Conservation (phyloP, 148 eudicot genomes). For the Silene latifolia region DNA sequence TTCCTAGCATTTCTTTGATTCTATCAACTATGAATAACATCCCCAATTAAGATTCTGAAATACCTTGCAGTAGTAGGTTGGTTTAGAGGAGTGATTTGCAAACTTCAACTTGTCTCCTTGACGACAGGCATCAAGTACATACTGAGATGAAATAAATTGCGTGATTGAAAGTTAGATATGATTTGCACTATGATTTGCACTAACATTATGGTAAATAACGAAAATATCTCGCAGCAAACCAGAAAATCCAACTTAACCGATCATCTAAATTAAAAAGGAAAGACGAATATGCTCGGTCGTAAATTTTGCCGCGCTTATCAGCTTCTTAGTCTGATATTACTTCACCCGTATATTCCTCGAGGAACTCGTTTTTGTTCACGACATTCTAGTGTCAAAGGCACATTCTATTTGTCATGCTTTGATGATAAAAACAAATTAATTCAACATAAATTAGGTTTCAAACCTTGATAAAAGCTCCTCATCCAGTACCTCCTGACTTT, state of each 20-base stretch:
- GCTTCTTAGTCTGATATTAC: conserved; percentile 85
- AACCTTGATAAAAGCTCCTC: conserved; percentile 98
- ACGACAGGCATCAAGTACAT: conserved; percentile 93
- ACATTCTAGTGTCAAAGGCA: conserved; percentile 48
- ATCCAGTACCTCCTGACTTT: conserved; percentile 80
- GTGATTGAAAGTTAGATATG: neutral
- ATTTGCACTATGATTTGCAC: too few relatives aligned
- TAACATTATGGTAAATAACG: neutral
- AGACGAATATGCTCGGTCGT: conserved; percentile 83
- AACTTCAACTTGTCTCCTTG: conserved; percentile 93
- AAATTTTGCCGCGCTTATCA: conserved; percentile 94
- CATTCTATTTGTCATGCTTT: conserved; percentile 14
- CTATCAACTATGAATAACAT: too few relatives aligned
- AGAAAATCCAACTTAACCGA: conserved; percentile 47
- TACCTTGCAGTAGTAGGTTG: conserved; percentile 93
- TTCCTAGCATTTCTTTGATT: too few relatives aligned
- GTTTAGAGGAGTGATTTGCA: conserved; percentile 87
- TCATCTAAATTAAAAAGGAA: conserved; percentile 94
- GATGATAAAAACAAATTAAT: conserved; percentile 8
- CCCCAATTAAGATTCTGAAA: too few relatives aligned
- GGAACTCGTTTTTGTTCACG: conserved; percentile 78
- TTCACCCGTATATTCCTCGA: conserved; percentile 85
- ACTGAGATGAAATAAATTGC: conserved; percentile 41
- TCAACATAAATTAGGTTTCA: neutral
- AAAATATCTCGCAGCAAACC: neutral